These are phyloP conservation scores for Setaria viridis DNA, from an alignment of 202 grass and related monocot species.

Conservation along the genomic window DNA sequence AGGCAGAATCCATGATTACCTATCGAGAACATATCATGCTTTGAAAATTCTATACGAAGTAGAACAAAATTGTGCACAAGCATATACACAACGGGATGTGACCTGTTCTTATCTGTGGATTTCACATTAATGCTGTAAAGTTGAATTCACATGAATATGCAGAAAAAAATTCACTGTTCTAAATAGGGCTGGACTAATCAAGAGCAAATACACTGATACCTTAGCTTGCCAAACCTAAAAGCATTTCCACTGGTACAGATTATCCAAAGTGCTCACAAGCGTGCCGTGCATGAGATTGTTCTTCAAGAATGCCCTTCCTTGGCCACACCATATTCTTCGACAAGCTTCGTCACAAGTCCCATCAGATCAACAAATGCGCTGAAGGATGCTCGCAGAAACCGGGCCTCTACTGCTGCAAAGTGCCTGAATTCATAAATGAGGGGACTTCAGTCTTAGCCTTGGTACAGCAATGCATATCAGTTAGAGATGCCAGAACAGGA, in stretches of 20 bases:
- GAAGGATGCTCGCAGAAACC: slow-evolving; percentile 81
- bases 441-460: background rate
- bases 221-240: background rate
- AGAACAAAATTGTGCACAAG: background rate
- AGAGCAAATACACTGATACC: background rate
- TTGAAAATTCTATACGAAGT: background rate
- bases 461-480: background rate
- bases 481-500: background rate
- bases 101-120: background rate
- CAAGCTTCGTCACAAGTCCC: slow-evolving; percentile 74
- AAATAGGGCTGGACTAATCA: background rate
- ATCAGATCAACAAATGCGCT: slow-evolving; percentile 79
- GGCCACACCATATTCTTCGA: slow-evolving; percentile 62
- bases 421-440: slow-evolving; percentile 41
- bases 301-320: slow-evolving; percentile 35
- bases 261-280: background rate
- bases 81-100: background rate
- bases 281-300: background rate
- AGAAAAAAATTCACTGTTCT: background rate
- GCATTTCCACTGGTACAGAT: background rate
- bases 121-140: background rate
- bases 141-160: slow-evolving; percentile 1
- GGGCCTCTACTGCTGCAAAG: slow-evolving; percentile 85
- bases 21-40: background rate
- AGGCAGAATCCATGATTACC: background rate